phyloP scores from a whole-genome alignment of 768 basidiomycete species.

The Hericium rajendrae region DNA sequence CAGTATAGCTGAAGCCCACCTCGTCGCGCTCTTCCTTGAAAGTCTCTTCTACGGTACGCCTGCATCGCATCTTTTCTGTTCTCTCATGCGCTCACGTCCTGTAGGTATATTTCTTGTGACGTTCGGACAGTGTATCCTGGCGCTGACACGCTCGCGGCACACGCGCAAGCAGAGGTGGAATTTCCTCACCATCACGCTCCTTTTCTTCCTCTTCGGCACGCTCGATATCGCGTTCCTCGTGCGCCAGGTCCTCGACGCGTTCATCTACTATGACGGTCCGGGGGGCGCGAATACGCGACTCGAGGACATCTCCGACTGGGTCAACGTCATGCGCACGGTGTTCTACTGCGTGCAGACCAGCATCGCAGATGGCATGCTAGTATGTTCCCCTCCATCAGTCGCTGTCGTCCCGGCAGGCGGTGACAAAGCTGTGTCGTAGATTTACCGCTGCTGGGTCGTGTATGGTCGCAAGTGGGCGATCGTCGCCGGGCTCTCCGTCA shows the following conservation, averaged over 20 bases:
- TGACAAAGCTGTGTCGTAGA: background rate
- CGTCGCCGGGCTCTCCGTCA: constrained; percentile 9
- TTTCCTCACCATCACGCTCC: constrained; percentile 28
- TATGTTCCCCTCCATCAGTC: constrained; percentile 8
- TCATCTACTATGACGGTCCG: constrained; percentile 23
- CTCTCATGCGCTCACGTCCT: no score
- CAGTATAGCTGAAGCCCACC: background rate
- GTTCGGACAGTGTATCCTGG: constrained; percentile 21
- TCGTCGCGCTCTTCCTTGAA: constrained; percentile 12
- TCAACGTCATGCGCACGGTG: constrained; percentile 33
- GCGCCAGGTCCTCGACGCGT: constrained; percentile 32
- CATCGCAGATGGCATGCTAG: constrained; percentile 34
- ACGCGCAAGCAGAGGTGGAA: constrained; percentile 18
- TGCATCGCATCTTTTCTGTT: background rate
- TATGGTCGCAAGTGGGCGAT: constrained; percentile 15
- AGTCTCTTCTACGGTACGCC: constrained; percentile 12
- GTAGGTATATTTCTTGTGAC: constrained; percentile 11
- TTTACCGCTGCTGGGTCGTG: constrained; percentile 19
- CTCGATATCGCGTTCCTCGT: constrained; percentile 31
- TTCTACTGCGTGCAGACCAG: constrained; percentile 33
- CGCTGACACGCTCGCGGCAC: constrained; percentile 22
- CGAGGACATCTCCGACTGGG: constrained; percentile 27
- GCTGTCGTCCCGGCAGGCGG: background rate
- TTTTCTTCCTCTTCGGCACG: constrained; percentile 32
- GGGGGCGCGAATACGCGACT: constrained; percentile 25